phyloP scores from a whole-genome alignment of 345 rosid genomes.

The Populus pruinosa region DNA sequence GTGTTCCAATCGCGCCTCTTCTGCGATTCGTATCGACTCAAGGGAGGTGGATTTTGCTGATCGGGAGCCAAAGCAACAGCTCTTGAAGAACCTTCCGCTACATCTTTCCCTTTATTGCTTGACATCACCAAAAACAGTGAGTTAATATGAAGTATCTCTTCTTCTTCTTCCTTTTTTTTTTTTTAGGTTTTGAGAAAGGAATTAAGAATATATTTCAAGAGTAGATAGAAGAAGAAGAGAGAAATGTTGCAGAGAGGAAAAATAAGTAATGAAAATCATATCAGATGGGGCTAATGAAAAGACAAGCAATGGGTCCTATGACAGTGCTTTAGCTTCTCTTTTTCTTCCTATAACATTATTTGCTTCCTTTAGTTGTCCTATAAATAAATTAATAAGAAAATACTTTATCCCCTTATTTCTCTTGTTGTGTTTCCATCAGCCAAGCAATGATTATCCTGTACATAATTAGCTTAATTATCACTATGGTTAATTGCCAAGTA shows the following conservation, averaged over 20 bases:
- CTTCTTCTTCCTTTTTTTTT: not conserved
- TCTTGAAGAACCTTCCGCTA: conserved; percentile 54
- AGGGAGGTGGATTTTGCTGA: conserved; percentile 35
- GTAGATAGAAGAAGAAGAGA: not conserved
- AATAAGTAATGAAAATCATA: conserved; percentile 30
- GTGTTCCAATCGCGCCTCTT: conserved; percentile 92
- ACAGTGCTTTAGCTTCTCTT: conserved; percentile 63
- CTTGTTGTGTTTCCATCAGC: conserved; percentile 57
- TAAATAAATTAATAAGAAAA: conserved; percentile 39
- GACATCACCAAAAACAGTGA: conserved; percentile 12
- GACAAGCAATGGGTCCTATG: conserved; percentile 62
- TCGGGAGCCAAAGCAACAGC: not conserved
- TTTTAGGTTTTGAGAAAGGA: not conserved
- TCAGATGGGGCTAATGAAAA: conserved; percentile 37
- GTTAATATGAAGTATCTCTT: not conserved
- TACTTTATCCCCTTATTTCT: conserved; percentile 29
- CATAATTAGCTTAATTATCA: conserved; percentile 25
- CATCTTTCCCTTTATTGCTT: conserved; percentile 55
- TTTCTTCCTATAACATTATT: conserved; percentile 49
- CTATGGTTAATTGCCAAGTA: conserved; percentile 6
- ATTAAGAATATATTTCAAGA: not conserved
- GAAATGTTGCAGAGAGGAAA: conserved; percentile 4
- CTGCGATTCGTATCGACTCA: conserved; percentile 82
- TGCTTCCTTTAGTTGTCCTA: conserved; percentile 57
- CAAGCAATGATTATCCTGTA: conserved; percentile 47